Evolutionary conservation across 148 eudicot genomes (phyloP).

Genomic region (Drosera capensis): DNA sequence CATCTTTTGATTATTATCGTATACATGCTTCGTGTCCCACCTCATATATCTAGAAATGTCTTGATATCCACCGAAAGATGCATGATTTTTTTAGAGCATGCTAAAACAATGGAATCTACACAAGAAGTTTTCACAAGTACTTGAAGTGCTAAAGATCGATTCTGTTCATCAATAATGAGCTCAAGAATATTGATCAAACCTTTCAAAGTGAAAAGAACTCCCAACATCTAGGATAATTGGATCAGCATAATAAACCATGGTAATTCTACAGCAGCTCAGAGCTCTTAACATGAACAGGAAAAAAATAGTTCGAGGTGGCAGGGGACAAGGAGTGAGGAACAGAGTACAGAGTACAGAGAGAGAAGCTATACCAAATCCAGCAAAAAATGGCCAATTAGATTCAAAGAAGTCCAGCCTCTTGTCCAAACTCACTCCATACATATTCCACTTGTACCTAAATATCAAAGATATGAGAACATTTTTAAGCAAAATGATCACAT

Average conservation of each 20-base stretch:
- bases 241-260: not conserved
- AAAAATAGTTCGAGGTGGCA: not conserved
- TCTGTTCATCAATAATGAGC: too few species aligned
- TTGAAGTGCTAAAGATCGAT: too few species aligned
- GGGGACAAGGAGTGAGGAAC: not conserved
- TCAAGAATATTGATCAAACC: too few species aligned
- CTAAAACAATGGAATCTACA: too few species aligned
- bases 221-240: too few species aligned
- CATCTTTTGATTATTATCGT: too few species aligned
- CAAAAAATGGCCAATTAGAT: slow-evolving; percentile 95
- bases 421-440: slow-evolving; percentile 71
- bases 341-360: not conserved
- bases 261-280: not conserved
- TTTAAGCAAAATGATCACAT: slow-evolving; percentile 1
- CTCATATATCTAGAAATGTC: too few species aligned
- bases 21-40: too few species aligned
- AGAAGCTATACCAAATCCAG: slow-evolving; percentile 69
- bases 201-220: too few species aligned
- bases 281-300: not conserved
- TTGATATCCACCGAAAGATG: too few species aligned
- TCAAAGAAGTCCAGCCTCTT: slow-evolving; percentile 89
- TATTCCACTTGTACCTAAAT: slow-evolving; percentile 92
- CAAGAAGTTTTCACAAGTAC: too few species aligned
- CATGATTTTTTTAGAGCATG: too few species aligned
- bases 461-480: not conserved